Percentiles rank a stretch among this genome's conserved stretches.
phyloP scores from a whole-genome alignment of 768 basidiomycete genomes.

The Pleurotus pulmonarius region DNA sequence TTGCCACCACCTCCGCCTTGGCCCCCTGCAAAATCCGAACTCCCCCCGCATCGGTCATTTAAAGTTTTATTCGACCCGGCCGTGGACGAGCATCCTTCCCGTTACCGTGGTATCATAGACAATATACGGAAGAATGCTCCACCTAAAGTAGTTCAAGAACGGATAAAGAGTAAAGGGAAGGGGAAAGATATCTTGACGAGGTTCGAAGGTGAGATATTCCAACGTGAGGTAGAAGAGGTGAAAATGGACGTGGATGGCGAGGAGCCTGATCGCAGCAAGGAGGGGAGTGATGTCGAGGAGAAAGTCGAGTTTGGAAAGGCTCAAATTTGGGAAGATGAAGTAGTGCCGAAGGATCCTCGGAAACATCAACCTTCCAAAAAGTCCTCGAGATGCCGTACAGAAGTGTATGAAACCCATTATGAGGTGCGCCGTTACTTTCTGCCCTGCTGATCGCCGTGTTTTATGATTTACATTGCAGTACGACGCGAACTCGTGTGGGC shows the following conservation, averaged over 20 bases:
- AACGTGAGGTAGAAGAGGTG: slow-evolving; percentile 22
- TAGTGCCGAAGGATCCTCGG: slow-evolving; percentile 52
- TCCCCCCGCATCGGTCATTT: slow-evolving; percentile 41
- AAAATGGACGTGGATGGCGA: slow-evolving; percentile 2
- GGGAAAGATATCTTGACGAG: slow-evolving; percentile 32
- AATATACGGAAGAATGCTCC: slow-evolving; percentile 30
- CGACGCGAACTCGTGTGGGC: slow-evolving; percentile 67
- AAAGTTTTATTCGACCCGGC: slow-evolving; percentile 64
- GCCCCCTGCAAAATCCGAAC: slow-evolving; percentile 54
- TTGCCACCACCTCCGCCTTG: slow-evolving; percentile 26
- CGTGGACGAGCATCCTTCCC: slow-evolving; percentile 41
- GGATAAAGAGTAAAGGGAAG: slow-evolving; percentile 61
- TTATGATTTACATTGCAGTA: slow-evolving; percentile 39
- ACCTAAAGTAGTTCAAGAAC: slow-evolving; percentile 26
- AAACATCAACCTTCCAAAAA: slow-evolving; percentile 31
- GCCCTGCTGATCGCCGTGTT: slow-evolving; percentile 4
- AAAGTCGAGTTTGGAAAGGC: background rate
- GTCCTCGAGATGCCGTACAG: slow-evolving; percentile 19
- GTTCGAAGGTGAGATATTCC: slow-evolving; percentile 50
- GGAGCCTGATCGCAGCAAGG: slow-evolving; percentile 1
- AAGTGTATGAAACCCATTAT: slow-evolving; percentile 47
- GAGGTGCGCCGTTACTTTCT: slow-evolving; percentile 39
- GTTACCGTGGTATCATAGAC: slow-evolving; percentile 34
- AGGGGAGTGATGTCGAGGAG: background rate
- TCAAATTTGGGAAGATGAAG: slow-evolving; percentile 28